Conservation (phyloP, 2,329 filamentous ascomycete genomes). For the Colletotrichum neosansevieriae region DNA sequence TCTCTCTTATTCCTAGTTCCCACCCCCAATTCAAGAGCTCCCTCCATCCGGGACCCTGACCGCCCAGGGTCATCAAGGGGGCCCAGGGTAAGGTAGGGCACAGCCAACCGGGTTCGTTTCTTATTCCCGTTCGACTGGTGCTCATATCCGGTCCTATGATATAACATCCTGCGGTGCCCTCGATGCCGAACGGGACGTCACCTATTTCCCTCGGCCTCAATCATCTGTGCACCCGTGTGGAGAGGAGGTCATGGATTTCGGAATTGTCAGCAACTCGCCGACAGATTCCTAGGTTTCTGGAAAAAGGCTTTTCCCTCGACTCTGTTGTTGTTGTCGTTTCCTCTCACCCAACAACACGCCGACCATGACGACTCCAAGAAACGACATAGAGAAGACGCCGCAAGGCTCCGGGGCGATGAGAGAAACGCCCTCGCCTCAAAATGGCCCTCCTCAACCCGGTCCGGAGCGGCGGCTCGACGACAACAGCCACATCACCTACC, state of each 20-base stretch:
- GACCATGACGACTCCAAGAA: conserved; percentile 13
- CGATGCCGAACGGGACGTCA: conserved; percentile 6
- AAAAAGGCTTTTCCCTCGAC: conserved; percentile 6
- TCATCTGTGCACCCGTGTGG: background rate
- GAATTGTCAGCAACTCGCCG: background rate
- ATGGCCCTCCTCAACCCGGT: background rate
- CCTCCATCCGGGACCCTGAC: conserved; percentile 15
- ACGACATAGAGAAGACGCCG: conserved; percentile 28
- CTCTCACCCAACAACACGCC: background rate
- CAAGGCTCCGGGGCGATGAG: background rate
- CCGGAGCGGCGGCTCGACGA: conserved; percentile 1
- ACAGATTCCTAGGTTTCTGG: conserved; percentile 5
- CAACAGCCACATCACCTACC: conserved; percentile 49
- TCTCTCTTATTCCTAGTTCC: background rate
- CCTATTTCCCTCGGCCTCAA: background rate
- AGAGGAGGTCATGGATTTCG: conserved; percentile 17
- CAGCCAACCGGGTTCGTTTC: conserved; percentile 11
- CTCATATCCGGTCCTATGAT: conserved; percentile 35
- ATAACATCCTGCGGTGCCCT: conserved; percentile 23
- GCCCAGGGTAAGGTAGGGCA: conserved; percentile 9
- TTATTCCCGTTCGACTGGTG: conserved; percentile 32
- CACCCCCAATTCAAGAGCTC: background rate
- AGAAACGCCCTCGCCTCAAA: background rate
- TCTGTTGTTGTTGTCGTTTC: background rate
- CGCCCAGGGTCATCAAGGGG: background rate